A percentile compares a stretch with the other conserved stretches of the same genome.
phyloP scores from a whole-genome alignment of 2,329 filamentous ascomycete genomes.

The Didymella pinodella region DNA sequence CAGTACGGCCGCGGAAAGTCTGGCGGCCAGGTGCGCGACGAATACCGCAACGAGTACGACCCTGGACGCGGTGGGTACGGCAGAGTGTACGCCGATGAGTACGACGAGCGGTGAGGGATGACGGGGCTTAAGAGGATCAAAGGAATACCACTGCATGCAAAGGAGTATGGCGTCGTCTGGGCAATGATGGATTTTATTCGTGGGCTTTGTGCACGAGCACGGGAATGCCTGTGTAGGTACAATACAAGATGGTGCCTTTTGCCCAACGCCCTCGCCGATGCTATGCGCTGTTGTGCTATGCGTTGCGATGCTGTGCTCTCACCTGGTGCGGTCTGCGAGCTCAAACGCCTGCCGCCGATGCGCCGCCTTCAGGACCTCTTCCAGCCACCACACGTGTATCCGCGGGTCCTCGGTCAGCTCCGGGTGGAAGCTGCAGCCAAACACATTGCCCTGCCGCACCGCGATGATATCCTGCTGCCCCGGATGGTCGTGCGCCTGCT shows the following conservation, averaged over 20 bases:
- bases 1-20: constrained; percentile 97
- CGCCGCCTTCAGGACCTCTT: constrained; percentile 63
- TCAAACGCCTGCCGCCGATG: constrained; percentile 45
- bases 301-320: neutral
- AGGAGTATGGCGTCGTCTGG: constrained; percentile 29
- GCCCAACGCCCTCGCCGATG: constrained; percentile 15
- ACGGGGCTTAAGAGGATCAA: neutral
- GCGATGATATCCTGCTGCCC: constrained; percentile 77
- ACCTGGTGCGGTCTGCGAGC: constrained; percentile 39
- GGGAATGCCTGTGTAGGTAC: constrained; percentile 20
- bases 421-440: constrained; percentile 95
- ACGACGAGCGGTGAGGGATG: constrained; percentile 34
- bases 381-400: constrained; percentile 94
- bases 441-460: constrained; percentile 87
- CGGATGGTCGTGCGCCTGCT: constrained; percentile 54
- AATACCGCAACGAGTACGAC: constrained; percentile 97
- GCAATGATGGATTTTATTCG: constrained; percentile 7
- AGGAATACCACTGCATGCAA: constrained; percentile 27
- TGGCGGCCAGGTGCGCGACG: constrained; percentile 94
- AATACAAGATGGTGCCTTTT: constrained; percentile 9
- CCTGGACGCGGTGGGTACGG: constrained; percentile 92
- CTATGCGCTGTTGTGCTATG: neutral
- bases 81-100: constrained; percentile 62
- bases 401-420: constrained; percentile 87
- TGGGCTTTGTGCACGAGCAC: constrained; percentile 14